A percentile compares a stretch with the other conserved stretches of the same genome.
phyloP scores from a whole-genome alignment of 164 flowering plant genomes.

The Tetrastigma voinierianum region DNA sequence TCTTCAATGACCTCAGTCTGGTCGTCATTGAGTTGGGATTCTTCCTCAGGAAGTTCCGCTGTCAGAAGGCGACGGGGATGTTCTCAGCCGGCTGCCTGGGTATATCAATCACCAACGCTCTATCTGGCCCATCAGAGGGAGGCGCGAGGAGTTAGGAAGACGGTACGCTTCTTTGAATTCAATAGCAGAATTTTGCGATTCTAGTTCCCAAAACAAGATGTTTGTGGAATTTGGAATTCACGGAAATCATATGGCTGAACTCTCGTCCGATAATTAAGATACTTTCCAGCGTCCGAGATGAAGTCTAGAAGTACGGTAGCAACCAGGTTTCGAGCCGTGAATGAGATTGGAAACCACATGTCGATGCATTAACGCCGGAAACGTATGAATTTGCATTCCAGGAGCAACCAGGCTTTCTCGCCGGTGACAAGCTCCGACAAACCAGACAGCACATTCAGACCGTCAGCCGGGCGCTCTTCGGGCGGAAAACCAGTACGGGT shows the following conservation, averaged over 20 bases:
- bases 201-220: conserved; percentile 73
- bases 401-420: conserved; percentile 63
- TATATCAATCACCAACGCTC: conserved; percentile 50
- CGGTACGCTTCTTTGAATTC: conserved; percentile 16
- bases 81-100: conserved; percentile 32
- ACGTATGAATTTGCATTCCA: conserved; percentile 80
- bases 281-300: background rate
- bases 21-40: conserved; percentile 37
- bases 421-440: conserved; percentile 56
- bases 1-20: conserved; percentile 55
- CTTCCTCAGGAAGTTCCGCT: conserved; percentile 32
- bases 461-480: conserved; percentile 46
- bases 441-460: conserved; percentile 73
- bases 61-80: conserved; percentile 27
- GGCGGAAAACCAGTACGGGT: conserved; percentile 37
- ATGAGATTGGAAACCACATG: conserved; percentile 88
- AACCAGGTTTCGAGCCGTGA: conserved; percentile 58
- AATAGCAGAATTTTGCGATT: conserved; percentile 41
- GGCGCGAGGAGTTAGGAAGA: background rate
- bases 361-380: conserved; percentile 82
- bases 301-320: conserved; percentile 8
- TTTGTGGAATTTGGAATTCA: conserved; percentile 46
- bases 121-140: conserved; percentile 8
- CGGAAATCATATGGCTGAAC: conserved; percentile 7
- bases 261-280: conserved; percentile 1